Base-by-base conservation (phyloP, 306 rosid species). In the Myrica gale region DNA sequence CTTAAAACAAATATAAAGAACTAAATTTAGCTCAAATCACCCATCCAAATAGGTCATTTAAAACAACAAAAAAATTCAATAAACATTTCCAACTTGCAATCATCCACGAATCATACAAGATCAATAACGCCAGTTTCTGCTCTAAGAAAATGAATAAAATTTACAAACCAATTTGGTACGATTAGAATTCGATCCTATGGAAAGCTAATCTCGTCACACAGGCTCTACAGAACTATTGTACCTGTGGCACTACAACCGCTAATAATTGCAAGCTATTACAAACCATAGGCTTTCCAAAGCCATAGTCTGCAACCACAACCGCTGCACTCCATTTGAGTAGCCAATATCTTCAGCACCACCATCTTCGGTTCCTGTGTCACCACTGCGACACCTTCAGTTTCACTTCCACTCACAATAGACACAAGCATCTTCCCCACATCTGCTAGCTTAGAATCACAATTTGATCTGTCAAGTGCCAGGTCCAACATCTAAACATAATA, bases 1-100 rank as follows among this genome's bases (percentile, higher is more conserved):
- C 97, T 90, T 80, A 9, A 75, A 84, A 46, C 5, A 76, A 82
- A 82, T 66, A 60, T 52, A 76, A 20, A 63, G n/a, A 56, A 61
- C 47, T 43, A 60, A 72, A 65, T 82, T 88, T 69, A 91, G 74
- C 70, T 79, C 44, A 63, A 68, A 74, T 53, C 70, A 51, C 63
- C 15, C 48, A 39, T 50, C 39, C 43, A 63, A 73, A 69, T 51
- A 8, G 9, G 8, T 66, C 17, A 6, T 54, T 73, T 67, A 55
- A 15, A 51, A 19, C 43, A 79, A 17, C 0, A 12, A 51, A 17
- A 69, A n/a, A 74, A 47, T 54, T 39, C 10, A 54, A 63, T 67
- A 51, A 48, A 72, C 39, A 76, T 72, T 57, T 67, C 65, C 20
- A 26, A 66, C 19, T 56, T 19, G 37, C 26, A 41, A 79, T 72